Percentiles rank a stretch among this genome's conserved stretches.
Evolutionary conservation across 441 rosid genomes (phyloP).

Genomic region (Gossypium lobatum): DNA sequence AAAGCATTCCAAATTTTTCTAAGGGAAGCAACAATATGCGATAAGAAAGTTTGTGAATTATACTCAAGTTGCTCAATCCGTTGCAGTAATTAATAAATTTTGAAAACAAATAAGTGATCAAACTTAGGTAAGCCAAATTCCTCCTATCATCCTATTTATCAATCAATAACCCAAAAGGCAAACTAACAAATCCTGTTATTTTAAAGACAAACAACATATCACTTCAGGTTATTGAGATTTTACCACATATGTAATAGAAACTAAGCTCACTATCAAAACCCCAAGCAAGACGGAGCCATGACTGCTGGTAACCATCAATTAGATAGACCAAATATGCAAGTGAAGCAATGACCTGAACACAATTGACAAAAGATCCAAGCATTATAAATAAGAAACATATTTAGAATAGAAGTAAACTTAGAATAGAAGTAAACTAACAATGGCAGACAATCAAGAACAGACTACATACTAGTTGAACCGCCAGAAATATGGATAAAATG

Average conservation of each 20-base stretch:
- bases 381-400: background rate
- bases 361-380: conserved; percentile 11
- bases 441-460: conserved; percentile 5
- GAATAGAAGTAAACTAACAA: background rate
- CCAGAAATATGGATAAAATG: conserved; percentile 80
- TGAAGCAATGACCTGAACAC: conserved; percentile 76
- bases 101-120: background rate
- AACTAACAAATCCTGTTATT: conserved; percentile 4
- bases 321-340: conserved; percentile 84
- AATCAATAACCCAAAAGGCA: background rate
- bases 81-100: background rate
- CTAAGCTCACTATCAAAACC: conserved; percentile 81
- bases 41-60: background rate
- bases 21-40: background rate
- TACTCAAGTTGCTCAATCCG: background rate
- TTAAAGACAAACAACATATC: conserved; percentile 9
- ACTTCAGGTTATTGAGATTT: conserved; percentile 25
- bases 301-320: conserved; percentile 65
- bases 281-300: conserved; percentile 92
- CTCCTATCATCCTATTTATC: background rate
- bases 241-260: conserved; percentile 98
- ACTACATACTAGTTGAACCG: conserved; percentile 82
- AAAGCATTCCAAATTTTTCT: background rate
- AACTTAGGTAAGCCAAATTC: background rate
- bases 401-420: background rate